Evolutionary conservation across 805 yeast genomes (phyloP).

Genomic region (Myxozyma vanderwaltii): DNA sequence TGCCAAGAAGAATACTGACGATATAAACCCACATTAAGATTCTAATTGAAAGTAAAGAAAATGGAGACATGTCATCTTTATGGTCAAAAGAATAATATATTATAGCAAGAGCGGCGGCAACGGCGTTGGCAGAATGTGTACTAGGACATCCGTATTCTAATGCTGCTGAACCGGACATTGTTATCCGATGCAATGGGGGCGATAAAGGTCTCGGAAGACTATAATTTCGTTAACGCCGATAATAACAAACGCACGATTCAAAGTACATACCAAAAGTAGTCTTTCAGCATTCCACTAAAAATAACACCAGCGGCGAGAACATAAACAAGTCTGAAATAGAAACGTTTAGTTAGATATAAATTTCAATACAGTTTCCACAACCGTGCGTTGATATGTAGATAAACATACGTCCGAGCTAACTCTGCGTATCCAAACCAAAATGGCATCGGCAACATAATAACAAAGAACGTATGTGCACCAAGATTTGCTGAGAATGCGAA

Average conservation of each 20-base stretch:
- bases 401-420: constrained; percentile 55
- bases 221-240: background rate
- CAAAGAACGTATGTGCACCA: constrained; percentile 93
- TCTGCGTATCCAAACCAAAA: constrained; percentile 72
- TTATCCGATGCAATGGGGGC: constrained; percentile 87
- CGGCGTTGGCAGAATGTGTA: constrained; percentile 92
- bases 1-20: constrained; percentile 68
- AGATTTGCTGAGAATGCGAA: constrained; percentile 86
- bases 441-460: constrained; percentile 81
- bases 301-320: constrained; percentile 64
- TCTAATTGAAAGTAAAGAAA: constrained; percentile 7
- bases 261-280: constrained; percentile 60
- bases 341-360: no score
- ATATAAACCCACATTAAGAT: constrained; percentile 50
- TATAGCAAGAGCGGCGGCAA: constrained; percentile 68
- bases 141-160: constrained; percentile 95
- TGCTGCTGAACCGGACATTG: constrained; percentile 87
- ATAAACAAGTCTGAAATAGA: constrained; percentile 46
- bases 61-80: constrained; percentile 9
- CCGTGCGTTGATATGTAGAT: no score
- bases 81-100: constrained; percentile 29
- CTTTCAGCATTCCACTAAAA: constrained; percentile 74
- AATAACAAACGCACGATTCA: background rate
- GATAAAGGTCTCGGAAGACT: constrained; percentile 82
- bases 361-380: no score